phyloP scores from a whole-genome alignment of 768 basidiomycete species.

The Hypholoma sublateritium region DNA sequence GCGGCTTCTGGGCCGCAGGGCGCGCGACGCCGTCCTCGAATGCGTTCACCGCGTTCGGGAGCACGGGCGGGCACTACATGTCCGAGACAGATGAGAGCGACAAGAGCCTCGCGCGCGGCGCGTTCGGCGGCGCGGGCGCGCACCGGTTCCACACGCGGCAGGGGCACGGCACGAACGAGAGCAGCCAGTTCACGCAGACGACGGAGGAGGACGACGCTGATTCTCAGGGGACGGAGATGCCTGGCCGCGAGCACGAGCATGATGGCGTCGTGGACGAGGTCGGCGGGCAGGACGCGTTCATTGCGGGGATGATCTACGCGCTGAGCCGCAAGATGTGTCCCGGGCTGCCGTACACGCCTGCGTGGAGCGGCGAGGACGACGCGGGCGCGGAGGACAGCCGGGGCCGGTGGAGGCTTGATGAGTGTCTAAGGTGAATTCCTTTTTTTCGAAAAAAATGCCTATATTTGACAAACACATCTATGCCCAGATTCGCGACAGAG shows the following conservation, averaged over 20 bases:
- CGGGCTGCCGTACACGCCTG: slow-evolving; percentile 75
- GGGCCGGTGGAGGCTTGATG: slow-evolving; percentile 77
- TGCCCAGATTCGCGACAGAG: slow-evolving; percentile 76
- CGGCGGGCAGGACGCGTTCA: slow-evolving; percentile 79
- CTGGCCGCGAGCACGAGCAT: slow-evolving; percentile 35
- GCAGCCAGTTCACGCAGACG: slow-evolving; percentile 27
- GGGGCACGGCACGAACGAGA: slow-evolving; percentile 27
- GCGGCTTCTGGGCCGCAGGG: slow-evolving; percentile 74
- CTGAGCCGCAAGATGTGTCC: slow-evolving; percentile 71
- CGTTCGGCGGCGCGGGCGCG: slow-evolving; percentile 14
- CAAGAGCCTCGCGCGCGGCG: slow-evolving; percentile 12
- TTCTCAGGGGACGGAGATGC: slow-evolving; percentile 60
- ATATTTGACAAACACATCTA: neutral
- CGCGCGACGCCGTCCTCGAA: slow-evolving; percentile 54
- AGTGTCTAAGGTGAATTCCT: slow-evolving; percentile 65
- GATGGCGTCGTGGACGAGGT: slow-evolving; percentile 64
- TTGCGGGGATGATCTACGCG: slow-evolving; percentile 87
- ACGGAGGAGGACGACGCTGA: slow-evolving; percentile 51
- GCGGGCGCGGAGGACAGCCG: slow-evolving; percentile 36
- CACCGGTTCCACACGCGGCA: slow-evolving; percentile 20
- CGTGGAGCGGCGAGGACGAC: slow-evolving; percentile 39
- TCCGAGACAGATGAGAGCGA: slow-evolving; percentile 29
- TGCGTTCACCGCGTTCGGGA: slow-evolving; percentile 44
- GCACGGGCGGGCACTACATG: slow-evolving; percentile 22
- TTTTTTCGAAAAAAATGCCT: neutral